These are phyloP conservation scores for Aspergillus sp. DNA, from an alignment of 2,329 filamentous ascomycete genomes.

Conservation along the genomic window DNA sequence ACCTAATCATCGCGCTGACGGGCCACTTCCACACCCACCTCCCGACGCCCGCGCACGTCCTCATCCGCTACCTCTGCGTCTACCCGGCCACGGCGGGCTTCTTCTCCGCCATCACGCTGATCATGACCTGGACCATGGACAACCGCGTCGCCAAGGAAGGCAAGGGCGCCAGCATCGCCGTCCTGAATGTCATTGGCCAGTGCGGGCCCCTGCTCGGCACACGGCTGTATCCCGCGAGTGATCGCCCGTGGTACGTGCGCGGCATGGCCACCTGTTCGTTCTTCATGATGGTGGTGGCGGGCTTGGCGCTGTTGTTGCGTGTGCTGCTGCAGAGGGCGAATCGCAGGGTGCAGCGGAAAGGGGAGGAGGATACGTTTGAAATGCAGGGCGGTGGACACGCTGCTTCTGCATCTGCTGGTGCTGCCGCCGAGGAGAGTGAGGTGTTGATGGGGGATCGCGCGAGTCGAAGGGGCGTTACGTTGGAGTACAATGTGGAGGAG, in stretches of 20 bases:
- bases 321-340: slow-evolving; percentile 56
- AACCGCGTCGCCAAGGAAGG: slow-evolving; percentile 71
- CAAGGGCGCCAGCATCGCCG: slow-evolving; percentile 73
- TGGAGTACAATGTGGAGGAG: slow-evolving; percentile 15
- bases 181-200: slow-evolving; percentile 80
- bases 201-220: slow-evolving; percentile 72
- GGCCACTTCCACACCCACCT: slow-evolving; percentile 43
- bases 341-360: slow-evolving; percentile 9
- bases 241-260: slow-evolving; percentile 61
- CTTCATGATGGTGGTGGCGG: slow-evolving; percentile 63
- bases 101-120: slow-evolving; percentile 78
- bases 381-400: slow-evolving; percentile 2
- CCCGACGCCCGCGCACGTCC: slow-evolving; percentile 31
- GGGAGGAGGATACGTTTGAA: slow-evolving; percentile 9
- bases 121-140: slow-evolving; percentile 86
- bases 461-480: slow-evolving; percentile 14
- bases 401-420: neutral
- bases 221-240: slow-evolving; percentile 59
- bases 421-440: slow-evolving; percentile 27
- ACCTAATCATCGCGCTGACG: slow-evolving; percentile 61
- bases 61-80: slow-evolving; percentile 67
- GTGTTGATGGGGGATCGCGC: slow-evolving; percentile 26
- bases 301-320: slow-evolving; percentile 56
- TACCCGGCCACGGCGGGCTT: slow-evolving; percentile 79
- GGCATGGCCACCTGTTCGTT: slow-evolving; percentile 64